These are phyloP conservation scores for Enteropsectra breve DNA, from an alignment of 371 early-diverging fungal species.

Conservation along the genomic window DNA sequence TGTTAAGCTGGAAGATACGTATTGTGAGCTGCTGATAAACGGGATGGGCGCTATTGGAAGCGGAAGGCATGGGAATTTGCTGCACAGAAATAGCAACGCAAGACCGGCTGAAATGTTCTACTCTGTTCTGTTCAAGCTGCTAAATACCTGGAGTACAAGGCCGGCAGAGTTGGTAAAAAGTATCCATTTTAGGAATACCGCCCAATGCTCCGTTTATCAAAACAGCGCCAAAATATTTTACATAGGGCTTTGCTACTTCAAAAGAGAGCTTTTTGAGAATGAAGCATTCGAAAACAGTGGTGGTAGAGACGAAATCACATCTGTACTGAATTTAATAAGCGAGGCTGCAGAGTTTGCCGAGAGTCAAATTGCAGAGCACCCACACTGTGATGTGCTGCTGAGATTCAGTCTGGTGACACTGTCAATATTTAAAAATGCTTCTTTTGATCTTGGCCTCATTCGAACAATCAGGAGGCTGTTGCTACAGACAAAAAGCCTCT, in stretches of 20 bases:
- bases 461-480: conserved; percentile 39
- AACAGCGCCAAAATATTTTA: conserved; percentile 35
- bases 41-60: neutral
- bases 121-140: conserved; percentile 20
- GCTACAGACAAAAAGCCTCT: conserved; percentile 14
- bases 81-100: conserved; percentile 3
- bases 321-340: neutral
- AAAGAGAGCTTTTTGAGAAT: conserved; percentile 7
- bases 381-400: conserved; percentile 22
- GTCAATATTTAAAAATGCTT: conserved; percentile 17
- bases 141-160: neutral
- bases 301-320: neutral
- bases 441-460: conserved; percentile 30
- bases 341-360: neutral
- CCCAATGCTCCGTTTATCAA: too few species aligned
- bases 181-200: too few species aligned
- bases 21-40: neutral
- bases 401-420: conserved; percentile 32
- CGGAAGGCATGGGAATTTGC: neutral
- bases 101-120: conserved; percentile 48
- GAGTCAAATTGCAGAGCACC: conserved; percentile 1
- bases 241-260: conserved; percentile 15
- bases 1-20: neutral
- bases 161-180: too few species aligned
- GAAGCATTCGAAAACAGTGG: neutral